phyloP scores from a whole-genome alignment of 306 rosid genomes.

The Malus orientalis region DNA sequence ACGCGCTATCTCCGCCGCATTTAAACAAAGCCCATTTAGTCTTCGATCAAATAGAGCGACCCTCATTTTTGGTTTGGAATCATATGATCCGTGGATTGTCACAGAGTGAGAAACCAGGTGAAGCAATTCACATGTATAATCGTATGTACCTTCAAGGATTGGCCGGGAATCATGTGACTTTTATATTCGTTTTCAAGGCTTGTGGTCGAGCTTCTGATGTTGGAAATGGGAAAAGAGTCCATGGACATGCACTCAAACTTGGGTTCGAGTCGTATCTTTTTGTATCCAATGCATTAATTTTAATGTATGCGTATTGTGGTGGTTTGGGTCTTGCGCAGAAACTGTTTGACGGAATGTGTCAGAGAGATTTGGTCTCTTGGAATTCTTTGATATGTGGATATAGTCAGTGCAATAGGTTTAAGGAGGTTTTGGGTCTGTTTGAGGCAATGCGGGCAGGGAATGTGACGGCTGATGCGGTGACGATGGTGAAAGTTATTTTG shows the following conservation, averaged over 20 bases:
- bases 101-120: constrained; percentile 38
- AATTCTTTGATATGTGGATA: constrained; percentile 75
- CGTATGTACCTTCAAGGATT: constrained; percentile 39
- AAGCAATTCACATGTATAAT: constrained; percentile 48
- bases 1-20: constrained; percentile 35
- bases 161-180: constrained; percentile 43
- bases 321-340: constrained; percentile 37
- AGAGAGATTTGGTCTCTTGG: constrained; percentile 84
- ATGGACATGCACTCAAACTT: constrained; percentile 45
- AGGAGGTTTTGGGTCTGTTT: constrained; percentile 56
- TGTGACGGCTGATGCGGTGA: constrained; percentile 61
- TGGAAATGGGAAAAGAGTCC: constrained; percentile 26
- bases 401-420: constrained; percentile 39
- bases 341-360: constrained; percentile 63
- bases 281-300: constrained; percentile 62
- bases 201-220: constrained; percentile 52
- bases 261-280: constrained; percentile 49
- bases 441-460: constrained; percentile 35
- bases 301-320: constrained; percentile 37
- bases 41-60: constrained; percentile 46
- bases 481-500: constrained; percentile 62
- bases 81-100: constrained; percentile 64
- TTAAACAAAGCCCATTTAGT: constrained; percentile 38
- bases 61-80: constrained; percentile 59
- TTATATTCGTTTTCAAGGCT: constrained; percentile 61